Base-by-base conservation (phyloP, 768 basidiomycete genomes). In the Amanita fuliginea region DNA sequence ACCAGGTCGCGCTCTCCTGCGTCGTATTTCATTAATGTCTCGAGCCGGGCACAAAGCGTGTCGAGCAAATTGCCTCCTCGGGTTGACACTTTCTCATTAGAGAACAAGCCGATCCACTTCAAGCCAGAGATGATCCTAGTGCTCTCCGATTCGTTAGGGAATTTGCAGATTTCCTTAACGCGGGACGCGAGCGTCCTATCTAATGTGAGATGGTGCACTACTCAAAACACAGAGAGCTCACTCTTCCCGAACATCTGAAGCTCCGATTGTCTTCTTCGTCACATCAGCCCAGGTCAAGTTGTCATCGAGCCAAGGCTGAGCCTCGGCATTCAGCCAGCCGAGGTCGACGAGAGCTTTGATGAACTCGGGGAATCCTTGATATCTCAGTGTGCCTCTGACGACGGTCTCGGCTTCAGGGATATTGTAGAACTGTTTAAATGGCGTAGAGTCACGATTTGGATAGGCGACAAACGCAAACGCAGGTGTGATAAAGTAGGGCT, bases 301-400 rank as follows among this genome's bases (percentile, higher is more conserved):
- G 49, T 77, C 73, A 26, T 74, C 74, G 46, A 97, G 67, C 84
- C 86, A 95, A 6, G 78, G 80, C 72, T 92, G 84, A 54, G 74
- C 72, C 13, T 68, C 68, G 49, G 83, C 79, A 57, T 91, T 77
- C 54, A 98, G 68, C 81, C 88, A 94, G 10, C 92, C 92, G 42
- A 97, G 68, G 58, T 86, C 73, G 37, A 96, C 92, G 53, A 96
- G 76, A 4, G 84, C 82, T 56, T 75, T 78, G 67, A 97, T 83
- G 66, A 98, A 95, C 67, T 88, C 85, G 7, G 93, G 92, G 88
- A 97, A 97, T 46, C 94, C 94, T 60, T 92, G 89, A 68, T 92
- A 97, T 53, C 95, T 76, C 64, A 98, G 70, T 2, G 96, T 97
- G 24, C 96, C 96, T 28, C 96, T 80, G 44, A 97, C 75, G 53